Base-by-base conservation (phyloP, 1,284 basidiomycete genomes). In the Prillingera fragicola region DNA sequence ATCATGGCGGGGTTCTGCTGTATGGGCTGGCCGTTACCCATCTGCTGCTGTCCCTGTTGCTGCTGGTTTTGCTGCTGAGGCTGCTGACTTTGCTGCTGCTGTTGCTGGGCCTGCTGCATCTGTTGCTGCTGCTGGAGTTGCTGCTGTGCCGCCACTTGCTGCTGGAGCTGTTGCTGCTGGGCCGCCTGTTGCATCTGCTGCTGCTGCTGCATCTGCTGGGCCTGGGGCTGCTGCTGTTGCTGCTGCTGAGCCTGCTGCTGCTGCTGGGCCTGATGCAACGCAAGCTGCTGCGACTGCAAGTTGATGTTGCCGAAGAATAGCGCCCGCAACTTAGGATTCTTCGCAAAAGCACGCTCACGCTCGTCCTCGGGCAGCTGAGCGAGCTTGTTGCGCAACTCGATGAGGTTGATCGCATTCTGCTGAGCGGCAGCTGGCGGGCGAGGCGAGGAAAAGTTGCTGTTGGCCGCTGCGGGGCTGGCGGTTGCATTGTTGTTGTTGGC, bases 291-390 rank as follows among this genome's bases (percentile, higher is more conserved):
- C 17, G 41, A 35, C 39, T 45, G 56, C 23, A 41, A 46, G 32
- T 29, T 52, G 43, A 48, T 29, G 33, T 54, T 54, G 40, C 24
- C 45, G 29, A 52, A 56, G 54, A 51, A 67, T 5, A 63, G 36
- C 17, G 50, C 45, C 22, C 56, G 49, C n/a, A 63, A 50, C 24
- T 57, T 54, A 0, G 64, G 58, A 29, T 54, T 64, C 58, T 54
- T 55, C 23, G 49, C 50, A 25, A 69, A 65, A 8, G 57, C 49
- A 24, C 33, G 44, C 26, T 59, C 57, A 19, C 67, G 40, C 34
- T 65, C 58, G 14, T 54, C 56, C 3, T 67, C 65, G 3, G 50
- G 44, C 55, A 69, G 56, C 18, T 37, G 35, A 22, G 50, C 44
- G 10, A 69, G 51, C 24, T 59, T 51, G 19, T 50, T 37, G 18